A percentile compares a stretch with the other conserved stretches of the same genome.
These are phyloP conservation scores for Phytopythium helicoides DNA, from an alignment of 352 stramenopile species.

Conservation along the genomic window DNA sequence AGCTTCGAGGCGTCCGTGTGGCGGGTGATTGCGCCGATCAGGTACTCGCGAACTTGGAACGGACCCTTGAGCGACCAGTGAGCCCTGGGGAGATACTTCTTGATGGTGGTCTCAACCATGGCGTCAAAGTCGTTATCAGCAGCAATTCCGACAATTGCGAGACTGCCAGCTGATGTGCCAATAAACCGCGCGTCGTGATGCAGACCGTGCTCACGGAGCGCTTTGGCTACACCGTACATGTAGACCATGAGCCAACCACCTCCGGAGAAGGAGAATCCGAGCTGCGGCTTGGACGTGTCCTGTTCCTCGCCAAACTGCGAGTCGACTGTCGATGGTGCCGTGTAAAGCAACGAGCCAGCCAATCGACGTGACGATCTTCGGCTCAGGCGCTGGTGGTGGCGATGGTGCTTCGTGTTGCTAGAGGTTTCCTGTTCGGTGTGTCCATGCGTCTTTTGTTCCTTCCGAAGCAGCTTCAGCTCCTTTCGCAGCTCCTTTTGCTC, in stretches of 20 bases:
- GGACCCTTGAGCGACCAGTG: constrained; percentile 17
- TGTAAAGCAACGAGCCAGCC: no score
- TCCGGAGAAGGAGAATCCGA: constrained; percentile 48
- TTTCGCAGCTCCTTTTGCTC: constrained; percentile 7
- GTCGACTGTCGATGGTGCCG: neutral
- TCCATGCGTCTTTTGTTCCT: neutral
- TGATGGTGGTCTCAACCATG: constrained; percentile 37
- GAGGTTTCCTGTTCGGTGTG: neutral
- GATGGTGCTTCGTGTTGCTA: constrained; percentile 1
- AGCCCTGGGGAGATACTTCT: constrained; percentile 34
- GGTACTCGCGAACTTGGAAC: constrained; percentile 53
- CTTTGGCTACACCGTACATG: constrained; percentile 56
- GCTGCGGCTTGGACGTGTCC: constrained; percentile 2
- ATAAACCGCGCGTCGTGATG: constrained; percentile 39
- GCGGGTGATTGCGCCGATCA: constrained; percentile 31
- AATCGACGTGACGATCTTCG: neutral
- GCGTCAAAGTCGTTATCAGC: constrained; percentile 41
- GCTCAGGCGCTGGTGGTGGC: neutral
- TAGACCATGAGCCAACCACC: constrained; percentile 62
- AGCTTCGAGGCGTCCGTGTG: constrained; percentile 26
- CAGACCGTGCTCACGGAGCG: constrained; percentile 37
- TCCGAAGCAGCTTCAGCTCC: neutral
- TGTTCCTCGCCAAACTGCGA: neutral
- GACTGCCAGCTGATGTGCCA: constrained; percentile 37
- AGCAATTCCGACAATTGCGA: constrained; percentile 34